A percentile compares a stretch with the other conserved stretches of the same genome.
Conservation (phyloP, 306 rosid species). For the Vigna unguiculata region DNA sequence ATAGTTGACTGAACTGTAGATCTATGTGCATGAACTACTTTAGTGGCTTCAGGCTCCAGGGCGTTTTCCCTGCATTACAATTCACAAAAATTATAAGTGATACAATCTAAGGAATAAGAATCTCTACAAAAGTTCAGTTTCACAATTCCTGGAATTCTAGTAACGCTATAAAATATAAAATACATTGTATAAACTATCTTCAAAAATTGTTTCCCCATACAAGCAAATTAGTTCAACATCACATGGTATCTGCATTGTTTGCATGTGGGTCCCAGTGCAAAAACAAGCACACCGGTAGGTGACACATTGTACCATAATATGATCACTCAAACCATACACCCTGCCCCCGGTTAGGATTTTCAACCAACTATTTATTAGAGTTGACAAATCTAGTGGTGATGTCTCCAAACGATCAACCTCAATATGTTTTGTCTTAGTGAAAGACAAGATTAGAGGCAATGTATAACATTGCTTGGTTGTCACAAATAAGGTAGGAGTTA, state of each 20-base stretch:
- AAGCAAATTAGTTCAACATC: constrained; percentile 13
- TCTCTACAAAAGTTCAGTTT: constrained; percentile 4
- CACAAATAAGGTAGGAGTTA: no score
- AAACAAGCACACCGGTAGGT: constrained; percentile 9
- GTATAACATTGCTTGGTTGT: no score
- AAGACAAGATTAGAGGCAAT: no score
- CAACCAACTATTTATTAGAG: no score
- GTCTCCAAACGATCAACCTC: no score
- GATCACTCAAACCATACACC: constrained; percentile 16
- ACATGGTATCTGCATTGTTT: background rate
- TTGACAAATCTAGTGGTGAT: no score
- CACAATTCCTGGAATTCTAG: constrained; percentile 9
- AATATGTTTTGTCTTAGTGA: no score
- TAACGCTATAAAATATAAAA: constrained; percentile 12
- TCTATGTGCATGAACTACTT: constrained; percentile 52
- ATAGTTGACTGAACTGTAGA: constrained; percentile 52
- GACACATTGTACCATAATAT: background rate
- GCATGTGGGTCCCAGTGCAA: constrained; percentile 2
- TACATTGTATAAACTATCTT: constrained; percentile 17
- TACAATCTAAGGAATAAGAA: constrained; percentile 31
- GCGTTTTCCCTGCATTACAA: constrained; percentile 72
- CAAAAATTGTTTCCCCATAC: constrained; percentile 11
- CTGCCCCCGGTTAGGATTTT: constrained; percentile 1
- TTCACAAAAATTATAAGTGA: constrained; percentile 35
- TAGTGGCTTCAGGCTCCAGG: constrained; percentile 50